Conservation (phyloP, 208 protist genomes). For the Acanthamoeba royreba region DNA sequence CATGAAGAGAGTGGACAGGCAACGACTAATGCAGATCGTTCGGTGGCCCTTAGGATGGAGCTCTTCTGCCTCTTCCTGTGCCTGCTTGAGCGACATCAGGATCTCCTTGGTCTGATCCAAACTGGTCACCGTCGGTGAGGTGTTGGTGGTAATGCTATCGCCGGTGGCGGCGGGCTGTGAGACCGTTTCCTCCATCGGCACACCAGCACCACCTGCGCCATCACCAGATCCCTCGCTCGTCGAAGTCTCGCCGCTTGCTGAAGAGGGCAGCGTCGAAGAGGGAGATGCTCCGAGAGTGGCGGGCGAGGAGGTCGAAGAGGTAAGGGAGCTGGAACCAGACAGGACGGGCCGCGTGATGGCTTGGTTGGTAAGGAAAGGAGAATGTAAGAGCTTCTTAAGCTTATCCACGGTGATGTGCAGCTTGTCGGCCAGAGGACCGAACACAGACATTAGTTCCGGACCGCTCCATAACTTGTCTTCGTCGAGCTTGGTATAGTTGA, state of each 20-base stretch:
- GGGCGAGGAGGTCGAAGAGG: neutral
- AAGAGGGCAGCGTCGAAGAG: neutral
- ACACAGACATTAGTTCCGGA: neutral
- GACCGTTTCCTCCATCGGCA: neutral
- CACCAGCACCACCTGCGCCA: neutral
- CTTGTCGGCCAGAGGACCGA: neutral
- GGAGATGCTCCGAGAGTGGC: neutral
- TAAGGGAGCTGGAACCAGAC: too few relatives aligned
- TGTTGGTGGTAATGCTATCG: neutral
- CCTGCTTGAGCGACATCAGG: neutral
- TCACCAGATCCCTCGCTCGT: neutral
- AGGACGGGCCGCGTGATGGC: neutral
- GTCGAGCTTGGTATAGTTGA: conserved; percentile 3
- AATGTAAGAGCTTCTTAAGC: conserved; percentile 10
- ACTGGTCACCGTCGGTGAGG: neutral
- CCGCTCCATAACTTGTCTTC: neutral
- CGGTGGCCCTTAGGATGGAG: neutral
- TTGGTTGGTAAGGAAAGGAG: neutral
- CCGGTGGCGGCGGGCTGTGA: neutral
- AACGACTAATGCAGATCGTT: neutral
- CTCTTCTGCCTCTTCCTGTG: neutral
- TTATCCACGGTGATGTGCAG: neutral
- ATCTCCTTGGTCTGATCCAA: neutral
- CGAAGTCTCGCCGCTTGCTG: neutral
- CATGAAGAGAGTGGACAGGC: neutral